Evolutionary conservation across 768 basidiomycete genomes (phyloP), one percentile per base, ranked within the genome.

Genomic region (Mrakia gelida): DNA sequence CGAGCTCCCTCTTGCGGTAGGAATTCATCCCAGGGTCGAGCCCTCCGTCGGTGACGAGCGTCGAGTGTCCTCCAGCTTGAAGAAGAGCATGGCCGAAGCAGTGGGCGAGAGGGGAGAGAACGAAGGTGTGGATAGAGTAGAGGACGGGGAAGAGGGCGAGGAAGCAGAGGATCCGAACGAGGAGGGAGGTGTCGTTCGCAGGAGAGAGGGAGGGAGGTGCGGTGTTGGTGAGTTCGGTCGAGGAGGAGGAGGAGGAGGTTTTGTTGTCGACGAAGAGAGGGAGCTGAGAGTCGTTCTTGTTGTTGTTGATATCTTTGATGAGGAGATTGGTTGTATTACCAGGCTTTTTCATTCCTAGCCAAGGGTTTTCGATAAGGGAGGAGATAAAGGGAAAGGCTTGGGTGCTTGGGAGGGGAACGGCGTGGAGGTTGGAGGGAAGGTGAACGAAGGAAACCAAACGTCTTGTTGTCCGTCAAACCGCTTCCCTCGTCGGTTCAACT

Each of bases 1-100:
- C 71, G 8, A 77, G 28, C 56, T 76, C 76, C 38, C 76, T 61
- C 76, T 65, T 73, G 3, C 18, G 61, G 28, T 43, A 28, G 28
- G 16, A 49, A n/a, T 63, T 59, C 43, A 65, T 11, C 30, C 65
- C 38, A 38, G 15, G 18, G 23, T 63, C 41, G n/a, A 65, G 18
- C 23, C 41, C 41, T 41, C 38, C 41, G 26, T 16, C 34, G 38
- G 67, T 34, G 65, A 18, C 34, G 49, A 30, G 10, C 30, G 28
- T n/a, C 32, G 23, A 52, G 11, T 52, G 2, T 52, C 49, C 49
- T 52, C 49, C 49, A 21, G 15, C 16, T 52, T 52, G 15, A 21
- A 52, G 49, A 1, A 52, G 49, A 52, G 49, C 49, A 52, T 52
- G 49, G 49, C 49, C 49, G 9, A 52, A 13, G 49, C 3, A 52